Evolutionary conservation across 1,284 basidiomycete species (phyloP), one percentile per base, ranked within the genome.

Genomic region (Apiotrichum montevideense): DNA sequence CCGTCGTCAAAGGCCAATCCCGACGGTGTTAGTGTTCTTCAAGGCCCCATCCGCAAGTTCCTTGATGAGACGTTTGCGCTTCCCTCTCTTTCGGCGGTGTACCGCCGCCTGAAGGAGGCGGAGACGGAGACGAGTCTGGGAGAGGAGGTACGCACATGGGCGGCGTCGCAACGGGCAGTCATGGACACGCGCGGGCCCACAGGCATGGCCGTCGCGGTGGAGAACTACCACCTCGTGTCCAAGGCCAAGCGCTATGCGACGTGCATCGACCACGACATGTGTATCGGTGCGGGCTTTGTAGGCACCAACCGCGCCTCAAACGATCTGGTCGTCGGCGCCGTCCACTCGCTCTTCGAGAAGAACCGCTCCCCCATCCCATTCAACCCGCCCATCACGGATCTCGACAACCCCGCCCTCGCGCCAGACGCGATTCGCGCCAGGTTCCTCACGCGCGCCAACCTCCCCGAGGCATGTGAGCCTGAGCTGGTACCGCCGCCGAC

Each of bases 151-250:
- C 78, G 79, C 50, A 70, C 77, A 47, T 95, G 91, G 90, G 91
- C 90, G 2, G 72, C 76, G 55, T 70, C 81, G 52, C 89, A 88
- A 3, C 71, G 87, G 52, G 76, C 79, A 14, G 77, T 78, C 32
- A 76, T 95, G 56, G 75, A 82, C 43, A 65, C 81, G 58, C 83
- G 89, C 46, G 90, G 88, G 69, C 91, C 91, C 5, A 93, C 90
- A 1, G 91, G 88, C 67, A 79, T 93, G 63, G 88, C 87, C 71
- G 85, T 95, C 39, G 83, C 90, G 29, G 79, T 94, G 13, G 76
- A 81, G 63, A 87, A 88, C 7, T 81, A 92, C 56, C 83, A 88
- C 50, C 8, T 14, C 10, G 14, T 15, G 41, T 13, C 6, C 10
- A 15, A 8, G n/a, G 14, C 41, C 6, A 42, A 15, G 14, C 52